phyloP scores from a whole-genome alignment of 495 filamentous ascomycete species.

The Xylaria curta region DNA sequence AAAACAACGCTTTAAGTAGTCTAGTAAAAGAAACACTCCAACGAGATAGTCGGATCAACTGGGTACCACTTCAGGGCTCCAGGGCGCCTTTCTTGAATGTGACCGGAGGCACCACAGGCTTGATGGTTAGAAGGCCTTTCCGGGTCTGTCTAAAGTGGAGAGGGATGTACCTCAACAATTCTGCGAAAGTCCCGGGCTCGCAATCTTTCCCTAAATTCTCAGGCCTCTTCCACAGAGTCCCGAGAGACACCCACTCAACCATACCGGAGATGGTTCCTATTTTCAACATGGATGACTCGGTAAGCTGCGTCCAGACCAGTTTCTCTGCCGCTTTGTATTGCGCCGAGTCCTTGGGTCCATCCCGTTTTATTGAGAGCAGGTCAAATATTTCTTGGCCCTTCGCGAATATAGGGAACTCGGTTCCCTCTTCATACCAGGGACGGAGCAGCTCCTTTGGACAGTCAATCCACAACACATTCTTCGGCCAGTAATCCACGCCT shows the following conservation, averaged over 20 bases:
- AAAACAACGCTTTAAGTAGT: neutral
- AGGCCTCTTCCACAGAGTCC: slow-evolving; percentile 27
- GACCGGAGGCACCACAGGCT: neutral
- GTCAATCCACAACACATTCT: slow-evolving; percentile 1
- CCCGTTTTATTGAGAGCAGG: neutral
- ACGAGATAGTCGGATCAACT: neutral
- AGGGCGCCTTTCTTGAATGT: slow-evolving; percentile 14
- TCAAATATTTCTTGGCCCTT: slow-evolving; percentile 13
- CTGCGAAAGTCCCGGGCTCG: slow-evolving; percentile 35
- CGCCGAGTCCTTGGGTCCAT: slow-evolving; percentile 12
- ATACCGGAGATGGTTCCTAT: slow-evolving; percentile 10
- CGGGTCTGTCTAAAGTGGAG: slow-evolving; percentile 32
- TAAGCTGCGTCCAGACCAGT: neutral
- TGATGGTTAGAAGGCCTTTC: neutral
- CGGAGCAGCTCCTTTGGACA: neutral
- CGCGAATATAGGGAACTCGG: neutral
- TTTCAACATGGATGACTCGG: slow-evolving; percentile 14
- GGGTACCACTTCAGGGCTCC: neutral
- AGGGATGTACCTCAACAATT: slow-evolving; percentile 33
- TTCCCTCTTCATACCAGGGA: neutral
- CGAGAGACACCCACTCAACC: slow-evolving; percentile 28
- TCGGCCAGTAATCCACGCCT: slow-evolving; percentile 2
- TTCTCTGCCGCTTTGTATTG: slow-evolving; percentile 10
- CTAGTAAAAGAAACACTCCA: neutral
- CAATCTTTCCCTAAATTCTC: slow-evolving; percentile 32